These are phyloP conservation scores for Oryza brachyantha DNA, from an alignment of 176 grass and related monocot genomes.

Conservation along the genomic window DNA sequence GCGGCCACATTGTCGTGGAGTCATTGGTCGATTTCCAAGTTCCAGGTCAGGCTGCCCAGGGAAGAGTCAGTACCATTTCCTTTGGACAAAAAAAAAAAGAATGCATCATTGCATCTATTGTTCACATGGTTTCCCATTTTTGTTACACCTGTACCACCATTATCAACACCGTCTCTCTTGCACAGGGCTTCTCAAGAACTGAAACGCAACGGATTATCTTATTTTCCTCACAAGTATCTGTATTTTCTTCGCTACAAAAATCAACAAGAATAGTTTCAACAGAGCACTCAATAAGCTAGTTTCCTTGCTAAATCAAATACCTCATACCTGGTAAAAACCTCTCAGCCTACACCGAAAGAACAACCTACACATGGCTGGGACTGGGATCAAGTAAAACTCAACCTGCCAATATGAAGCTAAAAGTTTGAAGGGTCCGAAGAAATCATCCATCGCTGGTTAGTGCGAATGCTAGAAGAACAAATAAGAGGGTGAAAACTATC, in stretches of 20 bases:
- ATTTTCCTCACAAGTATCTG: not conserved
- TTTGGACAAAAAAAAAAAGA: not conserved
- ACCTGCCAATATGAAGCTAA: not conserved
- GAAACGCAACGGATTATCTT: not conserved
- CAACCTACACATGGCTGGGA: not conserved
- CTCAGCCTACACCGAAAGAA: not conserved
- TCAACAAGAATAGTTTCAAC: not conserved
- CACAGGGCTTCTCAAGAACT: not conserved
- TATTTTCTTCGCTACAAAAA: not conserved
- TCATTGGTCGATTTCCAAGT: not conserved
- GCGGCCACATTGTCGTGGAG: not conserved
- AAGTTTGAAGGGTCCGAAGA: not conserved
- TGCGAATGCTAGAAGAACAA: conserved; percentile 64
- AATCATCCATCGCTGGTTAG: conserved; percentile 79
- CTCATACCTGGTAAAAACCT: not conserved
- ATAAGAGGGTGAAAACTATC: conserved; percentile 59
- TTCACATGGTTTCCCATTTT: not conserved
- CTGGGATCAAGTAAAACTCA: not conserved
- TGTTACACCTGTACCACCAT: not conserved
- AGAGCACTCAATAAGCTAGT: not conserved
- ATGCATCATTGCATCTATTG: not conserved
- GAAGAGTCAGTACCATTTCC: not conserved
- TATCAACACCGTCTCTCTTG: not conserved
- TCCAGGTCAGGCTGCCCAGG: not conserved
- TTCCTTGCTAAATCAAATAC: not conserved